A percentile compares a stretch with the other conserved stretches of the same genome.
Evolutionary conservation across 108 stramenopile genomes (phyloP).

Genomic region (Chaetoceros tenuissimus): DNA sequence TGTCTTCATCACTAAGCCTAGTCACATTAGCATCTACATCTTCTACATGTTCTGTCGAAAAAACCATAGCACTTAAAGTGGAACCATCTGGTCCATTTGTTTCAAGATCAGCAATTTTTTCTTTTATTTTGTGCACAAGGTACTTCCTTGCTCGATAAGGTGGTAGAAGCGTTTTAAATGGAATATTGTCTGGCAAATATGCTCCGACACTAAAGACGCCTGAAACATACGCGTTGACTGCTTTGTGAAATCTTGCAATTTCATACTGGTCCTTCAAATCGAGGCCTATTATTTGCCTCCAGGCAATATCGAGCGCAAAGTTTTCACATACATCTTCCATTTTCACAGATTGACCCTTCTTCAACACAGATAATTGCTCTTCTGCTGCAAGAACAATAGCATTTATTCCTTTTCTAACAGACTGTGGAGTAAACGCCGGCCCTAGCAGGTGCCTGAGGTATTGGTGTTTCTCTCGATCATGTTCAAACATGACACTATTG

Average conservation of each 20-base stretch:
- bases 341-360: conserved; percentile 6
- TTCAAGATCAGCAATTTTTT: conserved; percentile 25
- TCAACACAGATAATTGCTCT: conserved; percentile 2
- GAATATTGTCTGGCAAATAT: conserved; percentile 7
- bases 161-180: conserved; percentile 1
- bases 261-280: conserved; percentile 32
- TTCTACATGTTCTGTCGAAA: no score
- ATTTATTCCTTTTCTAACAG: conserved; percentile 11
- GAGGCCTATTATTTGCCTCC: conserved; percentile 31
- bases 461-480: conserved; percentile 15
- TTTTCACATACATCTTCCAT: conserved; percentile 27
- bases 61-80: conserved; percentile 39
- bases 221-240: conserved; percentile 24
- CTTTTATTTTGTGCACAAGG: conserved; percentile 26
- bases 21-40: conserved; percentile 20
- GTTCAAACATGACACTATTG: conserved; percentile 13
- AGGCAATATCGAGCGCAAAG: conserved; percentile 37
- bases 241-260: conserved; percentile 17
- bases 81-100: conserved; percentile 38
- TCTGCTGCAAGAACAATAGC: no score
- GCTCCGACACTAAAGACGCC: conserved; percentile 8
- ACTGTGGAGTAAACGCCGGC: conserved; percentile 20
- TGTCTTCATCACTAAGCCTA: conserved; percentile 18
- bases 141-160: conserved; percentile 18
- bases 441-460: conserved; percentile 22